A percentile compares a stretch with the other conserved stretches of the same genome.
Evolutionary conservation across 2,329 filamentous ascomycete species (phyloP).

Genomic region (Tympanopsis confertula): DNA sequence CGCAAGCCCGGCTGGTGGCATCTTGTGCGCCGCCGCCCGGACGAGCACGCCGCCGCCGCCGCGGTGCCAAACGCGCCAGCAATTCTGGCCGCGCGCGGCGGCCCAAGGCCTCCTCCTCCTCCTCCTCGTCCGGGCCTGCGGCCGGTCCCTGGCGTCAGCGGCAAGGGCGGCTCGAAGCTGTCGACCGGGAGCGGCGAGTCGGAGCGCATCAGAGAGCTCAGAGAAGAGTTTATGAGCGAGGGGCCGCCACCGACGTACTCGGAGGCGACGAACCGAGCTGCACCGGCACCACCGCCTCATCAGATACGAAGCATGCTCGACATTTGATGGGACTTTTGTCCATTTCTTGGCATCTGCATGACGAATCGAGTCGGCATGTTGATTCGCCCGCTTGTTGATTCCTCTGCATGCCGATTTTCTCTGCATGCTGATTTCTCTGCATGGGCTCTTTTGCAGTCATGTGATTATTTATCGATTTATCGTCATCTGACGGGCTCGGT

Average conservation of each 20-base stretch:
- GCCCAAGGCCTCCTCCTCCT: neutral
- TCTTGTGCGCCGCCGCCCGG: conserved; percentile 24
- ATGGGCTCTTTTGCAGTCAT: neutral
- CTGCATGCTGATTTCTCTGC: neutral
- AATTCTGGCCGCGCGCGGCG: conserved; percentile 13
- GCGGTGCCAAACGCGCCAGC: conserved; percentile 43
- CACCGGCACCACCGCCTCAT: conserved; percentile 38
- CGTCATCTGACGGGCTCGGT: neutral
- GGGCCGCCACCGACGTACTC: conserved; percentile 12
- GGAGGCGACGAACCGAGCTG: conserved; percentile 28
- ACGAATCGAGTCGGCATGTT: neutral
- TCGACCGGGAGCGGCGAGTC: conserved; percentile 7
- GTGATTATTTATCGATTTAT: neutral
- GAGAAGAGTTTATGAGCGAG: conserved; percentile 1
- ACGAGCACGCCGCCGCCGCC: conserved; percentile 34
- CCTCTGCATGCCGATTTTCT: neutral
- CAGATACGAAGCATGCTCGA: conserved; percentile 47
- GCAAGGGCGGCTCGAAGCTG: conserved; percentile 21
- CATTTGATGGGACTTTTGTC: conserved; percentile 20
- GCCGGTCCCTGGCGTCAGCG: conserved; percentile 25
- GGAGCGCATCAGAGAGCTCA: conserved; percentile 10
- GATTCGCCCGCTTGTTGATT: neutral
- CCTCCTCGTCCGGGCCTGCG: neutral
- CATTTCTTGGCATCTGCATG: neutral
- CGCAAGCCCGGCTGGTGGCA: conserved; percentile 59